Base-by-base conservation (phyloP, 129 eudicot species). In the Pittosporum tobira region DNA sequence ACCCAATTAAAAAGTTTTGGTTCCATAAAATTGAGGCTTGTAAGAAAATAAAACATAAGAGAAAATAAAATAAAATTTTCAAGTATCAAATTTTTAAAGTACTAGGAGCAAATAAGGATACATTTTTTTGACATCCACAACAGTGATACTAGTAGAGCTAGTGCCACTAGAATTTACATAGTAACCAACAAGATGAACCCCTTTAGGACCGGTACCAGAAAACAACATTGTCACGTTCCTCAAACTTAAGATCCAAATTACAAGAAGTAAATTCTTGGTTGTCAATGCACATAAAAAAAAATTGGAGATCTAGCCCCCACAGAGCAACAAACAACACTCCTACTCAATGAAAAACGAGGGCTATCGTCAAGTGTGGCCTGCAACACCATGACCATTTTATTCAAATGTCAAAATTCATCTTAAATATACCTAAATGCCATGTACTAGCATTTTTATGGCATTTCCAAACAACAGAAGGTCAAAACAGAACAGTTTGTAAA, bases 301-400 rank as follows among this genome's bases (percentile, higher is more conserved):
- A n/a, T 68, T 25, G 66, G 30, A 68, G 73, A 59, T 48, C 59
- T 59, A 59, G 48, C 66, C 19, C 73, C 66, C 12, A 68, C 26
- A 8, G 60, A 68, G 50, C 73, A 68, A 36, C 52, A 57, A 34
- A 68, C 73, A 2, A 48, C 14, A 29, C 73, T 68, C 42, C 73
- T 48, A 0, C n/a, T n/a, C n/a, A n/a, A n/a, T n/a, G n/a, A n/a
- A n/a, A n/a, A n/a, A n/a, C n/a, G n/a, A n/a, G n/a, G 73, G 19
- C 65, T 66, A 36, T 68, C 73, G 36, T 66, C 73, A 34, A 68
- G 73, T 58, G 73, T 68, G 50, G 66, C 73, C 73, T 68, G 44
- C 59, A 3, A 7, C 57, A 48, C 28, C 15, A 54, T 2, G 56
- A n/a, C n/a, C n/a, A n/a, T n/a, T n/a, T n/a, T n/a, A n/a, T n/a